Evolutionary conservation across 2,329 filamentous ascomycete genomes (phyloP).

Genomic region (Penicillium polonicum): DNA sequence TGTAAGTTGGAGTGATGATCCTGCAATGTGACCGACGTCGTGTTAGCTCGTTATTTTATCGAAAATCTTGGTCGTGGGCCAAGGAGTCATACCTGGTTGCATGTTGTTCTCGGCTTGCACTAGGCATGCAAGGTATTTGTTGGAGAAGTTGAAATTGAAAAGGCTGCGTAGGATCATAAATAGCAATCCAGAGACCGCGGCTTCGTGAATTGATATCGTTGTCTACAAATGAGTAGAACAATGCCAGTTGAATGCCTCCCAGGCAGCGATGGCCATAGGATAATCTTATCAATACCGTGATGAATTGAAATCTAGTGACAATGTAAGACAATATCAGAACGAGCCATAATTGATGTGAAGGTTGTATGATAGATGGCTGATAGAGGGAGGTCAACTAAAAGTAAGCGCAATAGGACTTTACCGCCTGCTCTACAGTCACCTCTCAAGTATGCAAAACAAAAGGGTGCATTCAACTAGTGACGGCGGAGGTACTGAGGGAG

Average conservation of each 20-base stretch:
- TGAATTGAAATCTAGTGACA: background rate
- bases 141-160: background rate
- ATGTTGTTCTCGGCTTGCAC: background rate
- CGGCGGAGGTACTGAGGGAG: too few species aligned
- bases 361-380: background rate
- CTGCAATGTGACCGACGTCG: background rate
- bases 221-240: background rate
- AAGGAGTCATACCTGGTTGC: background rate
- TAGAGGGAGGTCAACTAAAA: background rate
- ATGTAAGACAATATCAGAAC: background rate
- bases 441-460: too few species aligned
- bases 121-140: background rate
- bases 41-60: background rate
- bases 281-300: too few species aligned
- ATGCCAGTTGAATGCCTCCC: background rate
- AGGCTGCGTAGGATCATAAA: background rate
- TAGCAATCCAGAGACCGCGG: background rate
- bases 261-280: background rate
- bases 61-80: background rate
- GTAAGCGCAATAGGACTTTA: background rate
- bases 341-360: background rate
- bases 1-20: too few species aligned
- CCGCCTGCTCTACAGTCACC: too few species aligned
- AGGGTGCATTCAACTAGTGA: too few species aligned
- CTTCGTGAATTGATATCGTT: background rate